Evolutionary conservation across 345 rosid genomes (phyloP).

Genomic region (Adansonia digitata): DNA sequence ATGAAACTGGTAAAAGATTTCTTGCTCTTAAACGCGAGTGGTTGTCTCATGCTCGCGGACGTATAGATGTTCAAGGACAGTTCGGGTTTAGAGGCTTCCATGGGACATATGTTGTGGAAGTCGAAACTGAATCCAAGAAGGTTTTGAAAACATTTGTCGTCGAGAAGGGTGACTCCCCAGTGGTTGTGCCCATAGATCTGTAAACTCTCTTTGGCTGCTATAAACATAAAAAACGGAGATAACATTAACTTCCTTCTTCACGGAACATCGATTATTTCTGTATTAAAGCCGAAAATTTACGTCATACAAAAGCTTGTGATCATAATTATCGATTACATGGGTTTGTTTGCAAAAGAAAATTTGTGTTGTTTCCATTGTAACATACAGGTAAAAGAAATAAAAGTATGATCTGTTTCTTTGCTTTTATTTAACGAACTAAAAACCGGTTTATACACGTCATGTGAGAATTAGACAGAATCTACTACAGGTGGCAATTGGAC

Average conservation of each 20-base stretch:
- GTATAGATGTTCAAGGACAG: constrained; percentile 46
- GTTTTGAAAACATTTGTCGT: constrained; percentile 46
- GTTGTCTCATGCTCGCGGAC: constrained; percentile 52
- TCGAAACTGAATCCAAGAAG: constrained; percentile 35
- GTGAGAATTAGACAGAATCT: too few relatives aligned
- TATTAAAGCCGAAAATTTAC: background rate
- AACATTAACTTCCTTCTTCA: background rate
- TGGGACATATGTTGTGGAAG: constrained; percentile 60
- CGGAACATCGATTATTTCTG: background rate
- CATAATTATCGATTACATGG: background rate
- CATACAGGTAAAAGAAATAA: background rate
- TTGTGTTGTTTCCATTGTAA: background rate
- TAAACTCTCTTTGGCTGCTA: constrained; percentile 11
- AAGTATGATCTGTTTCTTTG: background rate
- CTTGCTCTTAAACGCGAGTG: constrained; percentile 71
- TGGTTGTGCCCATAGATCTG: constrained; percentile 47
- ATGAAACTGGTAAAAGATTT: constrained; percentile 71
- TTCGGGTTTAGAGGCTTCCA: constrained; percentile 73
- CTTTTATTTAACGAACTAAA: background rate
- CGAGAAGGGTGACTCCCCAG: constrained; percentile 54
- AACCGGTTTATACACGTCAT: background rate
- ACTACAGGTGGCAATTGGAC: too few relatives aligned
- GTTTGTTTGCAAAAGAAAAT: background rate
- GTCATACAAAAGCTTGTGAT: background rate
- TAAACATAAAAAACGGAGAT: constrained; percentile 1